Base-by-base conservation (phyloP, 805 yeast genomes). In the Wickerhamomyces kurtzmanii region DNA sequence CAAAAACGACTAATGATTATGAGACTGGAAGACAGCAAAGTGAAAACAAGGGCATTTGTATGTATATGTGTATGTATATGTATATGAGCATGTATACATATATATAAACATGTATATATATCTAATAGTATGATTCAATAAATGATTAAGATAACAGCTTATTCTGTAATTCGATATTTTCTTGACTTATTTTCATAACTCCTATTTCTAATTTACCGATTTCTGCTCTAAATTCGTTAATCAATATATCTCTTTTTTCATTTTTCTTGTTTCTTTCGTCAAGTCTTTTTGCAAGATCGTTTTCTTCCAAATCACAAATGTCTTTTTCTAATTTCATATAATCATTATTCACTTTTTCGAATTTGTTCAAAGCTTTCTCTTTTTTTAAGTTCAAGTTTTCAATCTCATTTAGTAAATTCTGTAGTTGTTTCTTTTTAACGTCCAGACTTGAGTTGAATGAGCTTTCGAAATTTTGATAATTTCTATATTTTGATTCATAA, bases 401-500 rank as follows among this genome's bases (percentile, higher is more conserved):
- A 25, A 50, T 34, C 17, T 60, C 65, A 5, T 29, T 30, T n/a
- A 40, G 45, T 16, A 57, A 22, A 8, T 40, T 33, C 5, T 40
- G 36, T 3, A 58, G 36, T 12, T 37, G 35, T 4, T 33, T 30
- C 22, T 42, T 37, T 20, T 45, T 38, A 6, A 33, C 32, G n/a
- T 35, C 35, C 15, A 57, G 30, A 20, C 41, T 45, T 5, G 38
- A 36, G 8, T 46, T 39, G 28, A 49, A 45, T 5, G 47, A 49
- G 21, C 38, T 45, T 26, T 57, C 54, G 24, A 49, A 45, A 9
- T 54, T 38, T 8, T 45, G 49, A 16, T 53, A 45, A 7, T 42
- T 39, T 28, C 66, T 47, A 17, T 46, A 23, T 14, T 47, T 49
- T 9, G 53, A 45, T 23, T 63, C 68, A 38, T 43, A 63, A 10